Evolutionary conservation across 2,329 filamentous ascomycete species (phyloP), one percentile per base, ranked within the genome.

Genomic region (Scopulariopsis brevicaulis): DNA sequence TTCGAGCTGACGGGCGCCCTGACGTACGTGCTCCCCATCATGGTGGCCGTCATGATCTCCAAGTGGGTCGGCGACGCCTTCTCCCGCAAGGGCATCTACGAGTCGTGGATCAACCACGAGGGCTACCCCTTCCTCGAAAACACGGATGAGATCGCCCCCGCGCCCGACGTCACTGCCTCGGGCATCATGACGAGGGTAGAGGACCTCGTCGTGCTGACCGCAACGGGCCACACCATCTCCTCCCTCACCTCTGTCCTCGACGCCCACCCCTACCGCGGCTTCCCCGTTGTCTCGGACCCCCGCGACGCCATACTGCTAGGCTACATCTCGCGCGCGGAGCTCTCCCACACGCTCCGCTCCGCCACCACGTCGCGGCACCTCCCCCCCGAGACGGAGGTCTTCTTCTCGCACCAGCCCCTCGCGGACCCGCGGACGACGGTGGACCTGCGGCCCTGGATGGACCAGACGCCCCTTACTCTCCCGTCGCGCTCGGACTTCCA

Each of bases 61-160:
- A 99, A 99, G 74, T 99, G 94, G 94, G 90, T 96, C 28, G 94
- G 92, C 66, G 94, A 99, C 70, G 93, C 91, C 55, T 92, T 99
- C 70, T 91, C 90, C 28, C 89, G 90, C 58, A 84, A 87, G 55
- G 91, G 94, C 63, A 97, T 99, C 71, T 99, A 99, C 74, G 94
- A 99, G 70, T 87, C 88, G 58, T 99, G 94, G 94, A 99, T 99
- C 67, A 88, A 91, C 64, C 86, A 96, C 73, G 94, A 95, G 67
- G 90, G 89, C 63, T 99, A 97, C 68, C 94, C 94, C 0, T 96
- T 93, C 73, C 82, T 99, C 58, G 93, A 97, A 72, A 94, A 95
- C 69, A 87, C 86, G 65, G 72, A 95, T 67, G 89, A 94, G 59
- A 67, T 70, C 28, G 58, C 79, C 18, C 22, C 46, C 2, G 83